Conservation (phyloP, 352 stramenopile genomes). For the Phytophthora syringae region DNA sequence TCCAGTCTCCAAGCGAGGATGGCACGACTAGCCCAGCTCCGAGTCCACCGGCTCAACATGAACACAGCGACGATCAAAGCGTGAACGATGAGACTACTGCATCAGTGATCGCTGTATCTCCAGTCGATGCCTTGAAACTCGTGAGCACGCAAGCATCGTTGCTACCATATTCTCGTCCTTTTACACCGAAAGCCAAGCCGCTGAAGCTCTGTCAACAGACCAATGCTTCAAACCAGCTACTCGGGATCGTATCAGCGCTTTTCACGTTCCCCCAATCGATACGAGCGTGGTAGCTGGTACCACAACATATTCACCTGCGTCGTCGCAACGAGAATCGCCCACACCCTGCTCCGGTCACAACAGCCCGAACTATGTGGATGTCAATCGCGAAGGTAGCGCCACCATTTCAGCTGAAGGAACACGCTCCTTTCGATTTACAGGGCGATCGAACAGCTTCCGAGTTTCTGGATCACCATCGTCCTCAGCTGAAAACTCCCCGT, state of each 20-base stretch:
- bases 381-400: not conserved
- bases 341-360: not conserved
- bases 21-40: not conserved
- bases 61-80: not conserved
- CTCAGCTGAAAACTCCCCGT: slow-evolving; percentile 22
- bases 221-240: not conserved
- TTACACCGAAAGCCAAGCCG: not conserved
- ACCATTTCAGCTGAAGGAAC: slow-evolving; percentile 5
- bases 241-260: slow-evolving; percentile 3
- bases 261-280: slow-evolving; percentile 26
- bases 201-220: not conserved
- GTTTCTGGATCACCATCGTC: slow-evolving; percentile 13
- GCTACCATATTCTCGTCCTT: not conserved
- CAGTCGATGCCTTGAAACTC: not conserved
- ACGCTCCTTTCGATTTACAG: slow-evolving; percentile 12
- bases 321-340: slow-evolving; percentile 1
- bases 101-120: not conserved
- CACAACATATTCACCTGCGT: not conserved
- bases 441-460: slow-evolving; percentile 18
- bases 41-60: not conserved
- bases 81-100: not conserved
- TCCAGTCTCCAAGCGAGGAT: not conserved
- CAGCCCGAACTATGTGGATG: not conserved
- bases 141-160: not conserved
- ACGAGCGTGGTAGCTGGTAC: slow-evolving; percentile 7